Evolutionary conservation across 148 eudicot species (phyloP), one percentile per base, ranked within the genome.

Genomic region (Chenopodium berlandieri): DNA sequence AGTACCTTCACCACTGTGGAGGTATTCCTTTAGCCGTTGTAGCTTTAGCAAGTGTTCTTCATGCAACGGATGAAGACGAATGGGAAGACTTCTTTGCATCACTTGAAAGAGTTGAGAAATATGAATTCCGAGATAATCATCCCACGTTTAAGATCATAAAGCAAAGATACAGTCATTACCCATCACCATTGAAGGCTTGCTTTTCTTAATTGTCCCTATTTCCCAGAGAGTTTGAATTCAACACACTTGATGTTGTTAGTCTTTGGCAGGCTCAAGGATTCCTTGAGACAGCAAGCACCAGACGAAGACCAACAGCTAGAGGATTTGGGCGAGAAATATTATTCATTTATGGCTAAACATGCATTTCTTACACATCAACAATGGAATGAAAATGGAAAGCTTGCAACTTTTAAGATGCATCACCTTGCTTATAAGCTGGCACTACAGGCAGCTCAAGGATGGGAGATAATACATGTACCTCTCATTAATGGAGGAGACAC

Each of bases 241-340:
- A 71, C 23, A 37, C 0, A 14, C 73, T 32, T 71, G 73, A 71
- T 71, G 46, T 71, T 2, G 9, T 37, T 34, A 32, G 73, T 71
- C 73, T 71, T 32, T 71, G 73, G 73, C 23, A 20, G 73, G 73
- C 73, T 14, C 73, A 71, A 37, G 73, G 73, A 7, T 71, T 71
- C 73, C 46, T 71, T 16, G 3, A 31, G 17, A 1, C 73, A 71
- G 46, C 73, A 34, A 34, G 4, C 37, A 34, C 37, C 37, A 34
- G 37, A 34, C 3, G 34, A 32, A 34, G 25, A 31, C 44, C 9
- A 31, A 17, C 46, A 34, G 1, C 73, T 70, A n/a, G 73, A 70
- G n/a, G 48, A 70, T 70, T 4, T 32, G 10, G 73, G 73, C 25
- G 20, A 70, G 20, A 0, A 17, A 0, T 19, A 70, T 70, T 17